Evolutionary conservation across 495 filamentous ascomycete genomes (phyloP).

Genomic region (Astrothelium subdiscretum): DNA sequence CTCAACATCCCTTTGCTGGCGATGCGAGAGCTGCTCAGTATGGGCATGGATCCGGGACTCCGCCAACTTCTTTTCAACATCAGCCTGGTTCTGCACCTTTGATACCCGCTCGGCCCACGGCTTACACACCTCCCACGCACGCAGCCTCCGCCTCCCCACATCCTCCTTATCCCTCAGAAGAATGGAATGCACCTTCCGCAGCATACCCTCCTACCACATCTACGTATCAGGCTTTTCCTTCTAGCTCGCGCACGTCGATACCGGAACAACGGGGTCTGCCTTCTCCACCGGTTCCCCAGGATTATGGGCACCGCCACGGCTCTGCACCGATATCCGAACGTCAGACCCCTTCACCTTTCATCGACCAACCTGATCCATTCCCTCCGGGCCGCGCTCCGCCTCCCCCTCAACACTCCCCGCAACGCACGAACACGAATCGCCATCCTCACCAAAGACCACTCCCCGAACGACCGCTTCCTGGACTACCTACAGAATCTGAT

Average conservation of each 20-base stretch:
- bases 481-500: constrained; percentile 38
- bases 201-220: background rate
- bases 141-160: background rate
- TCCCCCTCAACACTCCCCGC: constrained; percentile 35
- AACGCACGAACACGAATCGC: constrained; percentile 43
- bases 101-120: background rate
- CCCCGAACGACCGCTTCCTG: constrained; percentile 52
- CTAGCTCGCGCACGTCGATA: background rate
- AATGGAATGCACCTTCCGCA: background rate
- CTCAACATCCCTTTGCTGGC: background rate
- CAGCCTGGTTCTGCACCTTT: background rate
- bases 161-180: background rate
- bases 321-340: constrained; percentile 21
- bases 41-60: background rate
- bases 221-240: background rate
- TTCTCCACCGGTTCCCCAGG: constrained; percentile 35
- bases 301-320: constrained; percentile 28
- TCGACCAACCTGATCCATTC: constrained; percentile 20
- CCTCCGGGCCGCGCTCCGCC: constrained; percentile 33
- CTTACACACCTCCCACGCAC: background rate
- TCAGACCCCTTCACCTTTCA: constrained; percentile 24
- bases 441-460: constrained; percentile 51
- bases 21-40: background rate
- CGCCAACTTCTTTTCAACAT: background rate
- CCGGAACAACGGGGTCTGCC: constrained; percentile 35